A percentile compares a stretch with the other conserved stretches of the same genome.
Evolutionary conservation across 306 rosid species (phyloP).

Genomic region (Glycine tomentella): DNA sequence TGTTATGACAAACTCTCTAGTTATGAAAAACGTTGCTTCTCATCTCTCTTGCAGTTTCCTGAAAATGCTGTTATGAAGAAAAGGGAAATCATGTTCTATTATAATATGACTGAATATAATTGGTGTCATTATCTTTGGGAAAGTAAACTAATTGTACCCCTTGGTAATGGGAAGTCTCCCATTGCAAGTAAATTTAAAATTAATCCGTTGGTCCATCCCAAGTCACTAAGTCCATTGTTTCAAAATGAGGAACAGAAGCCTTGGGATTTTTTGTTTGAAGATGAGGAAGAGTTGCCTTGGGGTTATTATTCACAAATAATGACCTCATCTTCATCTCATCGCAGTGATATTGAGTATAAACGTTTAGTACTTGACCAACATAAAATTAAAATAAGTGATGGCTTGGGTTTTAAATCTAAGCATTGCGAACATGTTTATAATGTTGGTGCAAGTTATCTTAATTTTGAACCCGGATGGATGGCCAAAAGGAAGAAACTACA

Average conservation of each 20-base stretch:
- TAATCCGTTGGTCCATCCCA: slow-evolving; percentile 32
- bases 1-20: not conserved
- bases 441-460: slow-evolving; percentile 24
- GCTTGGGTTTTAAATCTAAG: not conserved
- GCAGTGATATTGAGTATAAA: too few species aligned
- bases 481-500: not conserved
- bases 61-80: slow-evolving; percentile 31
- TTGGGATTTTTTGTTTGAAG: too few species aligned
- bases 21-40: slow-evolving; percentile 20
- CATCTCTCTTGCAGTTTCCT: slow-evolving; percentile 50
- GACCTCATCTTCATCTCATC: too few species aligned
- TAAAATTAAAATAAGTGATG: not conserved
- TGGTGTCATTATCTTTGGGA: too few species aligned
- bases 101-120: too few species aligned
- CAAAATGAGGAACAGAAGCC: not conserved
- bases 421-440: slow-evolving; percentile 36
- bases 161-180: not conserved
- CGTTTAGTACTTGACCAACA: not conserved
- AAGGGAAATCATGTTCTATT: too few species aligned
- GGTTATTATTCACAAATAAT: not conserved
- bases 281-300: not conserved
- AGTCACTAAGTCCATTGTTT: not conserved
- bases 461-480: not conserved
- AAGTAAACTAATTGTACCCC: not conserved
- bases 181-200: not conserved